Conservation (phyloP, 768 basidiomycete genomes). For the Royoungia palumana region DNA sequence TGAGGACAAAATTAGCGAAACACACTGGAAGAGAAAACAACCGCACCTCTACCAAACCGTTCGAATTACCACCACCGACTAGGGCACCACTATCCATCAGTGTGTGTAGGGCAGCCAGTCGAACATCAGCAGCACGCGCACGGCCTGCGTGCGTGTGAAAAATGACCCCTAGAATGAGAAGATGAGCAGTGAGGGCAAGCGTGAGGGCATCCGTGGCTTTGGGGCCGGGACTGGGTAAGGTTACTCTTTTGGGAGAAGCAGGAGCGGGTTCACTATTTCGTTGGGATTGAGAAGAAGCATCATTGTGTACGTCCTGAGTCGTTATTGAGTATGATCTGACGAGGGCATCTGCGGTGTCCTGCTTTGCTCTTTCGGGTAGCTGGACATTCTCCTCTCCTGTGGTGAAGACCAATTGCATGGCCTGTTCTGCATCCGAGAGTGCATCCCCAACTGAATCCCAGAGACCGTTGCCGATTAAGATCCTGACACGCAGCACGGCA, state of each 20-base stretch:
- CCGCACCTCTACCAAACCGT: conserved; percentile 40
- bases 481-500: conserved; percentile 53
- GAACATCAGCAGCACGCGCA: conserved; percentile 42
- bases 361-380: conserved; percentile 10
- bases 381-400: conserved; percentile 6
- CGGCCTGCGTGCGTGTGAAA: conserved; percentile 61
- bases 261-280: background rate
- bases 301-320: conserved; percentile 25
- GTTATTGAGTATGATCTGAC: conserved; percentile 31
- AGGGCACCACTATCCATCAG: conserved; percentile 57
- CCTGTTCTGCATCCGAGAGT: conserved; percentile 46
- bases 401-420: conserved; percentile 40
- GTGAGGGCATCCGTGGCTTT: conserved; percentile 33
- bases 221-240: conserved; percentile 7
- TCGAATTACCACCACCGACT: conserved; percentile 34
- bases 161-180: conserved; percentile 58
- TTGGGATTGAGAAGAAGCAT: conserved; percentile 23
- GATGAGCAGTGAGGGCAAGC: conserved; percentile 48
- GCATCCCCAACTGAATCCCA: conserved; percentile 53
- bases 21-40: conserved; percentile 14
- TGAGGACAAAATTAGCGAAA: conserved; percentile 7
- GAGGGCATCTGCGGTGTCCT: conserved; percentile 10
- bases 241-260: conserved; percentile 1
- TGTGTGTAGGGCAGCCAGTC: conserved; percentile 60
- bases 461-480: conserved; percentile 50